Evolutionary conservation across 1,284 basidiomycete genomes (phyloP).

Genomic region (Mrakiaceae sp.): DNA sequence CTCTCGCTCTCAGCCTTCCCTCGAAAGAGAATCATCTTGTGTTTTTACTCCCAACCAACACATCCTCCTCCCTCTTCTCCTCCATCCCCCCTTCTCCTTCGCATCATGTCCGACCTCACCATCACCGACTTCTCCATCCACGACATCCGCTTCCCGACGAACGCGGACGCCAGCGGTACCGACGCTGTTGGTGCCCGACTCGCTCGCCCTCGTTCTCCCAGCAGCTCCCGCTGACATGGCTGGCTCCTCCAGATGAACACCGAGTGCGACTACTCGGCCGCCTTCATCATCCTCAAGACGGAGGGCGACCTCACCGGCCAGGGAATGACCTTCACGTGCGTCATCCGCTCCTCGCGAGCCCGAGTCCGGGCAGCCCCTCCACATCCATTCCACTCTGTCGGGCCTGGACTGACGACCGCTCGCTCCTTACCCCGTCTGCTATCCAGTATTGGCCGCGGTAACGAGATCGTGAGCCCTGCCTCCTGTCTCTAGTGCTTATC

Average conservation of each 20-base stretch:
- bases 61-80: too few species aligned
- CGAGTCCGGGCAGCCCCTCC: background rate
- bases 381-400: background rate
- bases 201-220: constrained; percentile 17
- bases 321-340: constrained; percentile 76
- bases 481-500: constrained; percentile 7
- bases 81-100: too few species aligned
- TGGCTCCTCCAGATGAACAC: constrained; percentile 25
- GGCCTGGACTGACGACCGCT: constrained; percentile 15
- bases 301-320: constrained; percentile 56
- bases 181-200: constrained; percentile 12
- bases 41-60: too few species aligned
- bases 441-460: constrained; percentile 67
- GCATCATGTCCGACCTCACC: constrained; percentile 16
- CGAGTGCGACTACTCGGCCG: constrained; percentile 72
- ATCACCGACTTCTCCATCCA: constrained; percentile 34
- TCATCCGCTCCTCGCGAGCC: constrained; percentile 20
- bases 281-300: constrained; percentile 72
- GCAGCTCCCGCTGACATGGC: constrained; percentile 21
- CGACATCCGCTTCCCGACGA: constrained; percentile 70
- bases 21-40: too few species aligned
- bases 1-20: too few species aligned
- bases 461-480: constrained; percentile 59
- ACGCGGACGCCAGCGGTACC: constrained; percentile 25
- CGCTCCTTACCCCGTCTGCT: constrained; percentile 28